These are phyloP conservation scores for Mortierella sp. DNA, from an alignment of 371 early-diverging fungal genomes.

Conservation along the genomic window DNA sequence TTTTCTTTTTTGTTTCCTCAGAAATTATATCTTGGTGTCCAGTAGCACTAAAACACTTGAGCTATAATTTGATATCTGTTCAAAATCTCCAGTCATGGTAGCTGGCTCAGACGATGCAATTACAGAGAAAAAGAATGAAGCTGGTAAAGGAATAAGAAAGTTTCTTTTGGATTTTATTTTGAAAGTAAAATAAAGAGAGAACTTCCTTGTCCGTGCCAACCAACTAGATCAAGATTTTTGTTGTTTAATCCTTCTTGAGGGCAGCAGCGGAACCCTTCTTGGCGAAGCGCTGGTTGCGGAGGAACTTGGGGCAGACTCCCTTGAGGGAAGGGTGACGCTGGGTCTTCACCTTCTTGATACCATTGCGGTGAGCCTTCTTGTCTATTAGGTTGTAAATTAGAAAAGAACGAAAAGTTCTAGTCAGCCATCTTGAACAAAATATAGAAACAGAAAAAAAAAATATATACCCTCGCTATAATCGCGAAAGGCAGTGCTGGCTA, in stretches of 20 bases:
- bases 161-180: neutral
- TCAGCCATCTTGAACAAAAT: too few species aligned
- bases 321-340: slow-evolving; percentile 91
- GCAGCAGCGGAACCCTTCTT: slow-evolving; percentile 75
- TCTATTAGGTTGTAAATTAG: slow-evolving; percentile 54
- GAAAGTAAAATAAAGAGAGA: neutral
- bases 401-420: neutral
- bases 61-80: too few species aligned
- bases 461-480: too few species aligned
- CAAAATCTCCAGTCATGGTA: too few species aligned
- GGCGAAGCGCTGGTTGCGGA: slow-evolving; percentile 98
- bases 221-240: neutral
- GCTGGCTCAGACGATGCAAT: too few species aligned
- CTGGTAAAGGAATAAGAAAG: neutral
- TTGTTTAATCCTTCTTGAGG: slow-evolving; percentile 55
- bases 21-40: too few species aligned
- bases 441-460: too few species aligned
- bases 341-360: slow-evolving; percentile 95
- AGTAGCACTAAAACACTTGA: too few species aligned
- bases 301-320: slow-evolving; percentile 97
- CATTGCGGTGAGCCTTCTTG: slow-evolving; percentile 99
- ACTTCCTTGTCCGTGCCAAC: neutral
- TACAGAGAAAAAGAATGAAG: too few species aligned
- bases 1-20: too few species aligned
- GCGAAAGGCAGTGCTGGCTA: too few species aligned